phyloP scores from a whole-genome alignment of 164 flowering plant species.

The Macadamia tetraphylla region DNA sequence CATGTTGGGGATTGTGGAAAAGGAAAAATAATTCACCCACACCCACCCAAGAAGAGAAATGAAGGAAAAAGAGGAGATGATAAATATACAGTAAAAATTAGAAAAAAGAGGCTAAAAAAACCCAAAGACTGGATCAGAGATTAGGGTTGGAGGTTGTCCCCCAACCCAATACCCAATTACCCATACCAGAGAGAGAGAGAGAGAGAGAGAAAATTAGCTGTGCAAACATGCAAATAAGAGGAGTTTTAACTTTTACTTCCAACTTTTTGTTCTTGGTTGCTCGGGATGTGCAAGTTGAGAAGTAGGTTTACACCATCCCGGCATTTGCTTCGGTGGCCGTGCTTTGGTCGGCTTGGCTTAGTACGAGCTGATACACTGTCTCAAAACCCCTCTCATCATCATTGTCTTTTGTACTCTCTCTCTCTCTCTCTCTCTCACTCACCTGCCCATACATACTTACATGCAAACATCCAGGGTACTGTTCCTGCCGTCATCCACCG shows the following conservation, averaged over 20 bases:
- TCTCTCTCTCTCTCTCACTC: not conserved
- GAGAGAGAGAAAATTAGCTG: not conserved
- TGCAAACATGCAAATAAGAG: not conserved
- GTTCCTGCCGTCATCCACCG: not conserved
- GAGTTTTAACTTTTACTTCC: not conserved
- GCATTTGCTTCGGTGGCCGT: constrained; percentile 57
- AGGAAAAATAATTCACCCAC: constrained; percentile 2
- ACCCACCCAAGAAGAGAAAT: constrained; percentile 8
- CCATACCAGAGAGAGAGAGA: constrained; percentile 1
- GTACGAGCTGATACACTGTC: constrained; percentile 13
- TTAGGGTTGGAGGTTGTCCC: constrained; percentile 35
- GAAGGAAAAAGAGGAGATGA: not conserved
- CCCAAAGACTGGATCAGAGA: constrained; percentile 21
- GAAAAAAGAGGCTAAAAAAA: not conserved
- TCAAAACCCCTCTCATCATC: constrained; percentile 9
- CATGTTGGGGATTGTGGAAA: constrained; percentile 24
- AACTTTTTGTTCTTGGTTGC: not conserved
- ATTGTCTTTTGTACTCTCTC: constrained; percentile 1
- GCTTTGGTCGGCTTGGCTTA: constrained; percentile 49
- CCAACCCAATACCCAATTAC: constrained; percentile 8
- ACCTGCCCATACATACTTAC: not conserved
- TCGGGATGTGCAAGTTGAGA: constrained; percentile 27
- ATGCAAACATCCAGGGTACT: not conserved
- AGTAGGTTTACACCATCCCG: constrained; percentile 18
- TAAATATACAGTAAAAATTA: not conserved